A percentile compares a stretch with the other conserved stretches of the same genome.
Conservation (phyloP, 2,329 filamentous ascomycete genomes). For the Monosporascus sp. region DNA sequence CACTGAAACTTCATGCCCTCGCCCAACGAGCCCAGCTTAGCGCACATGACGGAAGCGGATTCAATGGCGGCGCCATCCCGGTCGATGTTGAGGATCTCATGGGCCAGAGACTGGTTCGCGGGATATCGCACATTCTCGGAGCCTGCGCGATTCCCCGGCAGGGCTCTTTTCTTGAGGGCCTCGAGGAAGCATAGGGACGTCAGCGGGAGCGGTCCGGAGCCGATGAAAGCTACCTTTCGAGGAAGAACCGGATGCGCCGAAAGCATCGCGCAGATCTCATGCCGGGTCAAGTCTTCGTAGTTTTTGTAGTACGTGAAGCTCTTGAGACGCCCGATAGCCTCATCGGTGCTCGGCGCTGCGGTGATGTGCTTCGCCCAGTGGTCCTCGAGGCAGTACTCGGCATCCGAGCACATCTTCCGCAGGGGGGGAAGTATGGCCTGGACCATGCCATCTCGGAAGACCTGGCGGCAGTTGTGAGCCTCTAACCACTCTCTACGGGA, state of each 20-base stretch:
- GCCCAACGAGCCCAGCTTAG: conserved; percentile 22
- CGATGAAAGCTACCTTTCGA: conserved; percentile 39
- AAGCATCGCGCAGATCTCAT: conserved; percentile 38
- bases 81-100: conserved; percentile 37
- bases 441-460: conserved; percentile 28
- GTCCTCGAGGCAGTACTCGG: conserved; percentile 40
- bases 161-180: conserved; percentile 20
- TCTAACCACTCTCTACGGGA: not conserved
- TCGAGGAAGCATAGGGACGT: conserved; percentile 40
- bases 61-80: conserved; percentile 29
- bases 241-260: conserved; percentile 27
- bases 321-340: conserved; percentile 21
- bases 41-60: conserved; percentile 25
- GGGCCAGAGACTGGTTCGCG: not conserved
- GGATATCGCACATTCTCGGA: not conserved
- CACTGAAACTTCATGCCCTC: conserved; percentile 32
- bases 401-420: conserved; percentile 35
- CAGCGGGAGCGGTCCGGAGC: conserved; percentile 44
- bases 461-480: conserved; percentile 13
- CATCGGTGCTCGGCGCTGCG: conserved; percentile 1
- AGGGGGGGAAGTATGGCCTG: conserved; percentile 30
- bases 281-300: conserved; percentile 41
- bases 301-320: conserved; percentile 45
- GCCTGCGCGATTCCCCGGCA: conserved; percentile 4
- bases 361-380: conserved; percentile 37